phyloP scores from a whole-genome alignment of 805 yeast species.

The Middelhovenomyces tepae region DNA sequence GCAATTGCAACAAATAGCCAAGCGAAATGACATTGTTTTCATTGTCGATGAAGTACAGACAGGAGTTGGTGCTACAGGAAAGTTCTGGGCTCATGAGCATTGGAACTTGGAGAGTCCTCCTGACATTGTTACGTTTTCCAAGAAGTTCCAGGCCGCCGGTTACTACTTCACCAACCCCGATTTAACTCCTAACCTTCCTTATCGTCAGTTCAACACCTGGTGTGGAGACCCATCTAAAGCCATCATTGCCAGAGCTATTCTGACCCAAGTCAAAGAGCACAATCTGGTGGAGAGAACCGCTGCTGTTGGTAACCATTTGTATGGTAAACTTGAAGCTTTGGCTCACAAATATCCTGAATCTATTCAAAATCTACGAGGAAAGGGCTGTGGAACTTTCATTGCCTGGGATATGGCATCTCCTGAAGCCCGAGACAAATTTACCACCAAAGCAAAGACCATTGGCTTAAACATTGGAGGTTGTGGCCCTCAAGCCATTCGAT shows the following conservation, averaged over 20 bases:
- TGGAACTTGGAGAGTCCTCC: slow-evolving; percentile 68
- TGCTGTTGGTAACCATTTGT: slow-evolving; percentile 62
- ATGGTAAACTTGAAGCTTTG: slow-evolving; percentile 43
- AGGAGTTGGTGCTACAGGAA: slow-evolving; percentile 83
- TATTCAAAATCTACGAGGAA: slow-evolving; percentile 55
- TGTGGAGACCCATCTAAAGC: slow-evolving; percentile 85
- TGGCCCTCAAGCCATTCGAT: slow-evolving; percentile 67
- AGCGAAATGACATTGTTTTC: slow-evolving; percentile 58
- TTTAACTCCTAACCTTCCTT: slow-evolving; percentile 65
- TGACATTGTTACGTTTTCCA: slow-evolving; percentile 78
- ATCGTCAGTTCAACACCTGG: slow-evolving; percentile 91
- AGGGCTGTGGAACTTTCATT: slow-evolving; percentile 66
- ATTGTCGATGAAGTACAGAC: slow-evolving; percentile 87
- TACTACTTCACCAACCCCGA: slow-evolving; percentile 71
- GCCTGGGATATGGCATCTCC: slow-evolving; percentile 64
- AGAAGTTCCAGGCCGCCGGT: slow-evolving; percentile 86
- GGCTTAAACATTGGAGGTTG: slow-evolving; percentile 85
- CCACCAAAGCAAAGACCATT: slow-evolving; percentile 45
- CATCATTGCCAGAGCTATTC: slow-evolving; percentile 66
- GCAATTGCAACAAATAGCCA: slow-evolving; percentile 68
- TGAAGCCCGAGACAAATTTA: slow-evolving; percentile 52
- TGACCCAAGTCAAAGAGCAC: slow-evolving; percentile 52
- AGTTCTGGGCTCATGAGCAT: slow-evolving; percentile 83
- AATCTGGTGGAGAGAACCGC: slow-evolving; percentile 48
- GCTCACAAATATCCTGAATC: slow-evolving; percentile 46